Conservation (phyloP, 805 yeast genomes). For the Saturnispora hagleri region DNA sequence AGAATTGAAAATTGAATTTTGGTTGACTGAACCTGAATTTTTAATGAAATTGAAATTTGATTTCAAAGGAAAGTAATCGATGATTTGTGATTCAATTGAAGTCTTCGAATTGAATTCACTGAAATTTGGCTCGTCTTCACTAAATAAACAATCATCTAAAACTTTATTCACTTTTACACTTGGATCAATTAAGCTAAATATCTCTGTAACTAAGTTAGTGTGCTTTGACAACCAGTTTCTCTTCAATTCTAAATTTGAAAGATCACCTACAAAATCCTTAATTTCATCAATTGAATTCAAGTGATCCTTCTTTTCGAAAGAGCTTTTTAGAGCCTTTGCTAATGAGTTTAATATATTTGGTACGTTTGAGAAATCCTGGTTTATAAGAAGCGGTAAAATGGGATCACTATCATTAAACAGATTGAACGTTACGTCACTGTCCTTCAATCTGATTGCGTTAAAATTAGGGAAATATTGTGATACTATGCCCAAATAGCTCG, state of each 20-base stretch:
- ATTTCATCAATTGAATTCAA: conserved; percentile 57
- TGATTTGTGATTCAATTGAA: not conserved
- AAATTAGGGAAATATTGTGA: not conserved
- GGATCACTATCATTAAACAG: conserved; percentile 29
- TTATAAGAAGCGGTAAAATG: conserved; percentile 43
- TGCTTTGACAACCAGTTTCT: conserved; percentile 67
- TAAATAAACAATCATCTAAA: not conserved
- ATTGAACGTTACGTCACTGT: not conserved
- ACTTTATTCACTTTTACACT: not conserved
- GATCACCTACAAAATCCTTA: conserved; percentile 58
- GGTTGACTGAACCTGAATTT: not conserved
- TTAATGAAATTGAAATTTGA: not conserved
- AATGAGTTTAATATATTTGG: conserved; percentile 62
- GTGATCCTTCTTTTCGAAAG: conserved; percentile 51
- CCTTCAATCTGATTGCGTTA: not conserved
- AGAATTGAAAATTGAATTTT: not conserved
- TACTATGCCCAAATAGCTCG: conserved; percentile 1
- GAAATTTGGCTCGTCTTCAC: not conserved
- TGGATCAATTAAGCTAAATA: not conserved
- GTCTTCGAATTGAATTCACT: not conserved
- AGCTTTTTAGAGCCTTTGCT: conserved; percentile 63
- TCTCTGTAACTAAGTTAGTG: conserved; percentile 42
- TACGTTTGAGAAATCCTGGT: conserved; percentile 68
- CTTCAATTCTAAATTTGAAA: conserved; percentile 55
- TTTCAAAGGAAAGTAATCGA: not conserved